These are phyloP conservation scores for Simmondsia chinensis DNA, from an alignment of 148 eudicot genomes.

Conservation along the genomic window DNA sequence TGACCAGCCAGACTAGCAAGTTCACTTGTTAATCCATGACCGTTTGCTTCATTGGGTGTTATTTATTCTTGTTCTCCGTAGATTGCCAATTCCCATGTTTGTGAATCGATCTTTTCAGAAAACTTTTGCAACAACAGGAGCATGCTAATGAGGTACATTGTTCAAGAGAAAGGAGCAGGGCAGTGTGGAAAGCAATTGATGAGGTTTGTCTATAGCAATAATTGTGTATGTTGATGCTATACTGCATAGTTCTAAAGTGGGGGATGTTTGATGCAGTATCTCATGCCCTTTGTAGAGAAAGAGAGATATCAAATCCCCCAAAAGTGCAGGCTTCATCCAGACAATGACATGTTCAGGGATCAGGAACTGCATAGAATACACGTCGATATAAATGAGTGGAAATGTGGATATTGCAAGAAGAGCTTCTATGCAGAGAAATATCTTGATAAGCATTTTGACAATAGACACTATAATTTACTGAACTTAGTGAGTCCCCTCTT, in stretches of 20 bases:
- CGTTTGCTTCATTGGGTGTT: neutral
- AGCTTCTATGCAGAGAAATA: constrained; percentile 69
- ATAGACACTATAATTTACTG: constrained; percentile 65
- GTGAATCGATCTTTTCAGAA: constrained; percentile 13
- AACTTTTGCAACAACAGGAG: constrained; percentile 22
- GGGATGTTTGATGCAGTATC: constrained; percentile 42
- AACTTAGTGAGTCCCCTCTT: constrained; percentile 46
- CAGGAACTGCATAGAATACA: constrained; percentile 81
- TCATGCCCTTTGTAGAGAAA: constrained; percentile 78
- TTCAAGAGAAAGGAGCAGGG: constrained; percentile 85
- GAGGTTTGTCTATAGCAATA: constrained; percentile 43
- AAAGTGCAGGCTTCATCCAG: constrained; percentile 72
- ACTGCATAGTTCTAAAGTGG: neutral
- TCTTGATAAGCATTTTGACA: constrained; percentile 79
- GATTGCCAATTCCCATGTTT: neutral
- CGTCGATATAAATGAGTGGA: constrained; percentile 77
- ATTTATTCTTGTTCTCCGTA: neutral
- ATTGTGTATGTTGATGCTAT: neutral
- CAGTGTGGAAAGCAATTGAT: constrained; percentile 75
- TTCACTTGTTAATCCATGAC: neutral
- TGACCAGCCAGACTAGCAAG: too few species aligned
- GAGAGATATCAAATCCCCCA: constrained; percentile 58
- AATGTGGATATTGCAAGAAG: constrained; percentile 85
- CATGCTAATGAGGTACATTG: constrained; percentile 67
- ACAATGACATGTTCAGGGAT: constrained; percentile 75